Base-by-base conservation (phyloP, 257 asterid genomes). In the Ballota nigra region DNA sequence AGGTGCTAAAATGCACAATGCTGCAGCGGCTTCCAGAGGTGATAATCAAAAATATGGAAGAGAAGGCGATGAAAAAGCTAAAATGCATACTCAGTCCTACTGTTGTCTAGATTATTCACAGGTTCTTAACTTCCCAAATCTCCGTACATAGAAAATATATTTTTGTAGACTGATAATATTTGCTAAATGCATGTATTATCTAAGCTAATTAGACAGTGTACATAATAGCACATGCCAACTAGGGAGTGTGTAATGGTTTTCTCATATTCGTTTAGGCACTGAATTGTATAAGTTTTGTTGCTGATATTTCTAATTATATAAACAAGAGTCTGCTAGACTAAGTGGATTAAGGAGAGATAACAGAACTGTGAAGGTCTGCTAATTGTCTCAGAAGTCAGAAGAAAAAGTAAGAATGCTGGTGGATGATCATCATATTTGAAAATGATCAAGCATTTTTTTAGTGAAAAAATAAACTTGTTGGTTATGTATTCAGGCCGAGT, bases 31-130 rank as follows among this genome's bases (percentile, higher is more conserved):
- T 81, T 90, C 88, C 29, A 77, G 86, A 8, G 86, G 29, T 34
- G 97, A 92, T 76, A 80, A 83, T 58, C 88, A 77, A 78, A 83
- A 68, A 40, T 49, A 56, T 68, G 96, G 98, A 66, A 86, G 86
- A 78, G 97, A 86, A 60, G 96, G 96, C 74, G 97, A 92, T 56
- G 98, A 92, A 13, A 92, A 92, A 79, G 79, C 78, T 66, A 92
- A 92, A 82, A 38, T 90, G 90, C 97, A 92, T 38, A 92, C 98
- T 5, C 98, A 92, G 78, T 90, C 97, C 13, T 92, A 90, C 61
- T 92, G 98, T 60, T 90, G 98, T 77, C 84, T 92, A 20, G 98
- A 92, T 70, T 92, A 92, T 80, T 82, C 98, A 34, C 98, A 92
- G 96, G 98, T 89, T 75, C 69, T 43, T 65, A 33, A 64, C 79